Evolutionary conservation across 768 basidiomycete species (phyloP).

Genomic region (Collybia mongolica): DNA sequence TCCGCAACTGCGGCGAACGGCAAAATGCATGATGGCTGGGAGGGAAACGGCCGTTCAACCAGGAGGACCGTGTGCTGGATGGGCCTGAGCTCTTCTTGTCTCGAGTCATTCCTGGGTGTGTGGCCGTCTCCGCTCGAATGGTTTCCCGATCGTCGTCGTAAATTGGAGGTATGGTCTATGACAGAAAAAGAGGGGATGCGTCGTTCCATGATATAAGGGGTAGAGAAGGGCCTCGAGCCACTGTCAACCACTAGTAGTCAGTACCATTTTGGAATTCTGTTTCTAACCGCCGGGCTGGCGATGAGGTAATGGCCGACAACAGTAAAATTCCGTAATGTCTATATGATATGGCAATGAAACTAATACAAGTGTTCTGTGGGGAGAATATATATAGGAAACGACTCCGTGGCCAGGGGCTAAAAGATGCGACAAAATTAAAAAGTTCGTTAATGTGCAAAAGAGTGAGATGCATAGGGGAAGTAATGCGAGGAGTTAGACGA

Average conservation of each 20-base stretch:
- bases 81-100: background rate
- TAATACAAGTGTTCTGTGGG: slow-evolving; percentile 15
- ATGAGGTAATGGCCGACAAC: too few relatives aligned
- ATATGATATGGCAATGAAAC: slow-evolving; percentile 10
- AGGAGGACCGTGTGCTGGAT: slow-evolving; percentile 2
- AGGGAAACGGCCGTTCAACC: background rate
- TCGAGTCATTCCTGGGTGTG: background rate
- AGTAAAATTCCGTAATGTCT: slow-evolving; percentile 10
- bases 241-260: slow-evolving; percentile 6
- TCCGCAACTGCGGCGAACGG: background rate
- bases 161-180: background rate
- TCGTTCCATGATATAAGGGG: slow-evolving; percentile 3
- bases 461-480: slow-evolving; percentile 14
- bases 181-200: slow-evolving; percentile 7
- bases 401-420: background rate
- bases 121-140: background rate
- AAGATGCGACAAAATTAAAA: slow-evolving; percentile 14
- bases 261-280: too few relatives aligned
- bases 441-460: slow-evolving; percentile 12
- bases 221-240: background rate
- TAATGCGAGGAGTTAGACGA: slow-evolving; percentile 1
- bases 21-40: background rate
- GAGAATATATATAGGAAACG: slow-evolving; percentile 1
- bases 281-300: too few relatives aligned
- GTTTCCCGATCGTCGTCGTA: slow-evolving; percentile 13